Base-by-base conservation (phyloP, 2,329 filamentous ascomycete genomes). In the Cryphonectria naterciae region DNA sequence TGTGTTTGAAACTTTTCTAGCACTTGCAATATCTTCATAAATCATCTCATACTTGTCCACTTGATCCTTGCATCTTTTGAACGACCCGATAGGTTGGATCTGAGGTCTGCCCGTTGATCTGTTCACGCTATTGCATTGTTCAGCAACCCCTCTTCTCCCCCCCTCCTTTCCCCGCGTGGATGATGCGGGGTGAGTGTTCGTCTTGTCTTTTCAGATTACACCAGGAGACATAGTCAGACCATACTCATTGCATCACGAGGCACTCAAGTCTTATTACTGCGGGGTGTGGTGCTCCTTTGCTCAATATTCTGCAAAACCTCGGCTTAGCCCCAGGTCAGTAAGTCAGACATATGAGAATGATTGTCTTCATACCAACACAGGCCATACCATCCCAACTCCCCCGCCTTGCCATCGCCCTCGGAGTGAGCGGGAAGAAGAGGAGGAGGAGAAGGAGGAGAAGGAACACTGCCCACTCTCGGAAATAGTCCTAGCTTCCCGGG, bases 231-330 rank as follows among this genome's bases (percentile, higher is more conserved):
- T 63, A 69, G 66, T 69, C 60, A 68, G 37, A 19, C 54, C 60
- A 67, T 68, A 70, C 60, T 54, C 61, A 68, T 69, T 68, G 70
- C 56, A 64, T 68, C 64, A 58, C 68, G 54, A 15, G 56, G 39
- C 60, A 49, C 58, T 39, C 39, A 41, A 13, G n/a, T 39, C 49
- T 25, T 43, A 13, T 17, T 41, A 41, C 22, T 19, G 43, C 6
- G 46, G 13, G 25, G 25, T 7, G 17, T 49, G 22, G 46, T 17
- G 54, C 32, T 32, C 8, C 32, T 58, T 17, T n/a, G 46, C 19
- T 19, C 13, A 28, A 17, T 56, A 56, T 17, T 22, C 4, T 28
- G 46, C 54, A 17, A 58, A 17, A 19, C 54, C 54, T 58, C 54
- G 54, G 54, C 54, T 19, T 58, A 28, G 52, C 5, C 10, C 28